phyloP scores from a whole-genome alignment of 192 early-diverging fungal species.

The Glomus cerebriforme region DNA sequence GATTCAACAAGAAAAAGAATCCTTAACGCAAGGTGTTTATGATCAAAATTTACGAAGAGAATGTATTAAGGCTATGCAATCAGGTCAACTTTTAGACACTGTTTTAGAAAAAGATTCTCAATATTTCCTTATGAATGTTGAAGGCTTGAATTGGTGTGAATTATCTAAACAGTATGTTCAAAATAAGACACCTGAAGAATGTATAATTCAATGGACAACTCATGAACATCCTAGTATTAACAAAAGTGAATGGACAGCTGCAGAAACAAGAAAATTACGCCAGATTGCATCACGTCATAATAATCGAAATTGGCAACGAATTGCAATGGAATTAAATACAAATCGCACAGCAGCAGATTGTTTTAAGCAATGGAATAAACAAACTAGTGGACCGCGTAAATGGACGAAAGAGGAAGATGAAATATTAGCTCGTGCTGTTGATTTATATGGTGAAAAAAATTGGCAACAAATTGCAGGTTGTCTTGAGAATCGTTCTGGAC shows the following conservation, averaged over 20 bases:
- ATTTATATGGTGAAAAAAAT: slow-evolving; percentile 66
- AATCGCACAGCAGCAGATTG: slow-evolving; percentile 75
- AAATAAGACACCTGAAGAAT: slow-evolving; percentile 65
- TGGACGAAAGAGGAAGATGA: slow-evolving; percentile 75
- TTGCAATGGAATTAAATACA: slow-evolving; percentile 50
- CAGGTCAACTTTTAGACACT: background rate
- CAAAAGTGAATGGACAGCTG: slow-evolving; percentile 62
- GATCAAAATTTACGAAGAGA: background rate
- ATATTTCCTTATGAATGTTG: background rate
- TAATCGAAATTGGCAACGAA: slow-evolving; percentile 65
- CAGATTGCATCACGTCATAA: slow-evolving; percentile 47
- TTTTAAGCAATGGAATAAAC: slow-evolving; percentile 63
- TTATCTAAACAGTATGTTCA: slow-evolving; percentile 39
- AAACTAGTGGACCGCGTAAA: slow-evolving; percentile 38
- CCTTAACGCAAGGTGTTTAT: background rate
- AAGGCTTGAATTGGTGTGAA: background rate
- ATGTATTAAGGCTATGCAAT: background rate
- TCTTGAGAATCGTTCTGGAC: slow-evolving; percentile 65
- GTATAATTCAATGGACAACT: slow-evolving; percentile 76
- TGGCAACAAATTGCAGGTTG: slow-evolving; percentile 72
- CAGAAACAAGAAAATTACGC: slow-evolving; percentile 54
- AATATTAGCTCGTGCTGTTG: slow-evolving; percentile 62
- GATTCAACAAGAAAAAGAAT: background rate
- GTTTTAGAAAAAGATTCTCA: background rate
- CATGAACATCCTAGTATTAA: slow-evolving; percentile 81